A percentile compares a stretch with the other conserved stretches of the same genome.
These are phyloP conservation scores for Naganishia vaughanmartiniae DNA, from an alignment of 768 basidiomycete species.

Conservation along the genomic window DNA sequence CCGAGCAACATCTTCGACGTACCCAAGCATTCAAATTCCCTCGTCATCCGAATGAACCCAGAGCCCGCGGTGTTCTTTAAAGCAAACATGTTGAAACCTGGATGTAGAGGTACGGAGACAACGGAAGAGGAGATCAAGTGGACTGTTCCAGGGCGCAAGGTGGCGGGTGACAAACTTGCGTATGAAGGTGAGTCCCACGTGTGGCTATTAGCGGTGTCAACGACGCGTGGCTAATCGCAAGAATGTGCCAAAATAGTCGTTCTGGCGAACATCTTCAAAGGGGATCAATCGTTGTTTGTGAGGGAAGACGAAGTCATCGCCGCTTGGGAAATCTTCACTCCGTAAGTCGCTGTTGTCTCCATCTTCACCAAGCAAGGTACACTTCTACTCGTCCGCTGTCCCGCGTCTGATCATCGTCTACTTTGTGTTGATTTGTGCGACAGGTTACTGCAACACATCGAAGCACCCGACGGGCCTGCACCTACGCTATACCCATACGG, in stretches of 20 bases:
- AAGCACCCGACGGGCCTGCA: conserved; percentile 25
- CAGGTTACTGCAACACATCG: conserved; percentile 28
- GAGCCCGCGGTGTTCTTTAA: conserved; percentile 21
- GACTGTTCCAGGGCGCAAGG: conserved; percentile 9
- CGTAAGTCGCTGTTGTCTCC: background rate
- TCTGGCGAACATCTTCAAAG: conserved; percentile 30
- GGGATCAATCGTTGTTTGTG: conserved; percentile 30
- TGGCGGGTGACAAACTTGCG: conserved; percentile 20
- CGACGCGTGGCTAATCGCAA: background rate
- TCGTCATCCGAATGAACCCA: conserved; percentile 26
- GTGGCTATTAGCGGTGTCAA: background rate
- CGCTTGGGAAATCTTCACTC: conserved; percentile 35
- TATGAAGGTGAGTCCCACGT: conserved; percentile 18
- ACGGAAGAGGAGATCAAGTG: conserved; percentile 12
- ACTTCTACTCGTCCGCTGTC: no score
- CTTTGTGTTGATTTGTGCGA: background rate
- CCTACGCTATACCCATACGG: conserved; percentile 32
- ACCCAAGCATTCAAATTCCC: background rate
- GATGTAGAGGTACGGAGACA: conserved; percentile 5
- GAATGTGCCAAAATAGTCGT: conserved; percentile 24
- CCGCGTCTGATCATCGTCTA: background rate
- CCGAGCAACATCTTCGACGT: conserved; percentile 18
- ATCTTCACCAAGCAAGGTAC: background rate
- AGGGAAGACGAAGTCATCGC: conserved; percentile 34
- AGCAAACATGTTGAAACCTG: conserved; percentile 16